These are phyloP conservation scores for Didymella pomorum DNA, from an alignment of 2,329 filamentous ascomycete species.

Conservation along the genomic window DNA sequence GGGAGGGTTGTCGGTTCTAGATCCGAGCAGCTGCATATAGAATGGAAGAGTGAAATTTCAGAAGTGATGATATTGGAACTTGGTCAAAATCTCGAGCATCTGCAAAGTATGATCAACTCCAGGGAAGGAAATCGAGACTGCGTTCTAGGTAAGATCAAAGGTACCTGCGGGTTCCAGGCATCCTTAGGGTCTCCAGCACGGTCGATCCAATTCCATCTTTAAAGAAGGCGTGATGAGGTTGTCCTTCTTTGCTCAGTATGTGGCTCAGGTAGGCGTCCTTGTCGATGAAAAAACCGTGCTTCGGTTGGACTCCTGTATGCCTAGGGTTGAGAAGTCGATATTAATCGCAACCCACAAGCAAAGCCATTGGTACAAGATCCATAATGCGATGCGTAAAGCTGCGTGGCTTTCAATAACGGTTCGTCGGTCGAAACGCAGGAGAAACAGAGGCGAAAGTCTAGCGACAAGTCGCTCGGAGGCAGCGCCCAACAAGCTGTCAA, in stretches of 20 bases:
- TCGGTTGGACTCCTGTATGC: not conserved
- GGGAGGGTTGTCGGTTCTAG: conserved; percentile 1
- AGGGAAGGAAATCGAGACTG: not conserved
- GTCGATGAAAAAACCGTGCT: not conserved
- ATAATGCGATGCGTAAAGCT: not conserved
- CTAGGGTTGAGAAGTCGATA: too few relatives aligned
- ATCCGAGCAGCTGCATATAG: not conserved
- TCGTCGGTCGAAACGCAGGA: conserved; percentile 3
- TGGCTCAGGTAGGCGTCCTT: not conserved
- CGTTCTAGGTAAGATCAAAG: not conserved
- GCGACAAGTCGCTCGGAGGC: not conserved
- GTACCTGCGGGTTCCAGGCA: not conserved
- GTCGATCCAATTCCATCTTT: not conserved
- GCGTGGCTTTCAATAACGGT: not conserved
- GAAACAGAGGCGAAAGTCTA: conserved; percentile 8
- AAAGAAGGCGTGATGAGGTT: not conserved
- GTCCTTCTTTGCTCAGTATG: not conserved
- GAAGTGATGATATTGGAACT: not conserved
- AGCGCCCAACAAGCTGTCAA: conserved; percentile 1
- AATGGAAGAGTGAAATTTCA: not conserved
- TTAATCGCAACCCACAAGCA: not conserved
- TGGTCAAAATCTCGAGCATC: not conserved
- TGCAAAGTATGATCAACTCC: not conserved
- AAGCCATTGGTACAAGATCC: not conserved
- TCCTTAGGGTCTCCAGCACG: not conserved